Conservation (phyloP, 2,329 filamentous ascomycete genomes). For the Epichloe sylvatica region DNA sequence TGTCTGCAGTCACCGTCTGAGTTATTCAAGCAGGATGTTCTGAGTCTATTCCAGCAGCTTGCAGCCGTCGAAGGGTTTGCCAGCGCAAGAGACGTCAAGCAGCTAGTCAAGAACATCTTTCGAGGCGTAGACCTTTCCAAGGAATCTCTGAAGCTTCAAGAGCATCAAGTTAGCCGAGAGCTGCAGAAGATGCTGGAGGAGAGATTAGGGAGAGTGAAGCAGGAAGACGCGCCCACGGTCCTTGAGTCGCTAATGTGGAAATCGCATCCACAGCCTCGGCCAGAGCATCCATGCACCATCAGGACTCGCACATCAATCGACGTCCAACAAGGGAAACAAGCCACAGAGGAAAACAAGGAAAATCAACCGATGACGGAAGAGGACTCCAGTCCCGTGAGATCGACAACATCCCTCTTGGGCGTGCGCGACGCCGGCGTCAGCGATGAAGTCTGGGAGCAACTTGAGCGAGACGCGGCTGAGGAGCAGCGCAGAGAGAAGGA, state of each 20-base stretch:
- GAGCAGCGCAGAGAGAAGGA: conserved; percentile 21
- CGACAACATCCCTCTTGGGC: not conserved
- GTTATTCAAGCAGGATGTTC: conserved; percentile 8
- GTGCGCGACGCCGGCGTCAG: conserved; percentile 42
- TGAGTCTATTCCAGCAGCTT: conserved; percentile 25
- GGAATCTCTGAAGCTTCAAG: no score
- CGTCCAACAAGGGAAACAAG: not conserved
- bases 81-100: conserved; percentile 48
- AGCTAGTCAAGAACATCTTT: conserved; percentile 38
- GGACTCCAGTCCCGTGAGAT: not conserved
- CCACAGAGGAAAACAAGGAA: conserved; percentile 7
- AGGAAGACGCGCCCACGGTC: no score
- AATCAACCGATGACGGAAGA: not conserved
- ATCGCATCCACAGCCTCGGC: no score
- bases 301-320: no score
- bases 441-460: conserved; percentile 47
- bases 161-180: no score
- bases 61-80: conserved; percentile 37
- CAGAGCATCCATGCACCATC: no score
- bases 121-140: conserved; percentile 6
- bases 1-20: conserved; percentile 12
- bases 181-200: no score
- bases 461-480: conserved; percentile 36
- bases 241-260: no score
- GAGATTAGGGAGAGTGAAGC: no score